Base-by-base conservation (phyloP, 2,329 filamentous ascomycete species). In the Aspergillus phoenicis region DNA sequence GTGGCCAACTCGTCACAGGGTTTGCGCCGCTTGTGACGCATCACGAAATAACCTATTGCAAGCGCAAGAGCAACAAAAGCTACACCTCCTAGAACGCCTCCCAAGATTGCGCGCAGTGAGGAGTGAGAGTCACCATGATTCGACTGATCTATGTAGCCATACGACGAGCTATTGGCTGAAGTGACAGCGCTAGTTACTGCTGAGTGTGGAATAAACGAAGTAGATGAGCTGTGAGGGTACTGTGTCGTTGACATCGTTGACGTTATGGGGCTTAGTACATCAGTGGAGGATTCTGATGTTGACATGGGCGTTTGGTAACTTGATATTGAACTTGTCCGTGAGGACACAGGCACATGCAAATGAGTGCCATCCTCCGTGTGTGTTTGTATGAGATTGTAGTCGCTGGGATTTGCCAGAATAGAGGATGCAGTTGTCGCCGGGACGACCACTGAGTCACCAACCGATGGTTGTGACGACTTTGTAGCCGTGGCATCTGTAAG, bases 11-110 rank as follows among this genome's bases (percentile, higher is more conserved):
- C 53, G 15, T 60, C 48, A 52, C 36, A 57, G 11, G 49, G 24
- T 26, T 41, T 58, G 30, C 64, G 66, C 52, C 62, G 68, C n/a
- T 64, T 67, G 49, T 66, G 66, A 30, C 70, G 71, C 54, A 65
- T 58, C 10, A 68, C 52, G 17, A 73, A 43, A 20, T 68, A 62
- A 33, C 66, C 68, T 54, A 68, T 64, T 6, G 75, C 52, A 8
- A 72, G 41, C 4, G 64, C 57, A 17, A 75, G 61, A 4, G 67
- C 58, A 20, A 71, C 57, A 30, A 73, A 64, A 5, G 62, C 68
- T 10, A 70, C 43, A 17, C 62, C 70, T 8, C 73, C 73, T 15
- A 77, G 39, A 6, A 69, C 58, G 41, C 70, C 68, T 1, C 73
- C 75, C 36, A 75, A 64, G 30, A 76, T 67, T 6, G 62, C 59